phyloP scores from a whole-genome alignment of 1,284 basidiomycete species.

The Puccinia triticina region DNA sequence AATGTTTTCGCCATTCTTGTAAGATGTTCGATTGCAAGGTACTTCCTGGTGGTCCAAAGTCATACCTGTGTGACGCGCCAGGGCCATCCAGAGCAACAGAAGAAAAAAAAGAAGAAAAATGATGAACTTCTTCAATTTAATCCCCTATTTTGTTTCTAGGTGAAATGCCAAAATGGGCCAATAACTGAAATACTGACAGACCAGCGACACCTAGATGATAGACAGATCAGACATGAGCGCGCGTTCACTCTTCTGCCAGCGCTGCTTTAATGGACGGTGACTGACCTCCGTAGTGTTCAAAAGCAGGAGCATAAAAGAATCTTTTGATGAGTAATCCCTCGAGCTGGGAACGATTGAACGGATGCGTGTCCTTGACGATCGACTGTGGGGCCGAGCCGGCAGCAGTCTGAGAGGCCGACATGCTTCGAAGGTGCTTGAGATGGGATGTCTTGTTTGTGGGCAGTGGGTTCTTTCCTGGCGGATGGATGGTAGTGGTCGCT shows the following conservation, averaged over 20 bases:
- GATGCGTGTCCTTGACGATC: slow-evolving; percentile 64
- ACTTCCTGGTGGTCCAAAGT: slow-evolving; percentile 80
- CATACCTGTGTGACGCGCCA: slow-evolving; percentile 55
- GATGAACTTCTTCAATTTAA: no score
- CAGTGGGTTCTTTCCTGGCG: not conserved
- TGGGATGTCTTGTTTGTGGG: not conserved
- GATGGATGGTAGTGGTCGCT: not conserved
- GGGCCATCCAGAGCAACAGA: slow-evolving; percentile 23
- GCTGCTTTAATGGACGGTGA: slow-evolving; percentile 39
- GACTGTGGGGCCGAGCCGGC: slow-evolving; percentile 6
- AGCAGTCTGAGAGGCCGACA: not conserved
- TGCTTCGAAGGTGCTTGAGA: not conserved
- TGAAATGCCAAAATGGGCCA: not conserved
- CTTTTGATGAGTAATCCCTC: slow-evolving; percentile 85
- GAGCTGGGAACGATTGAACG: slow-evolving; percentile 84
- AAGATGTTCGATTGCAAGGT: slow-evolving; percentile 96
- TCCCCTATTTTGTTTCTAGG: no score
- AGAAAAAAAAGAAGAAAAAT: slow-evolving; percentile 11
- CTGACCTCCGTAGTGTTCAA: slow-evolving; percentile 95
- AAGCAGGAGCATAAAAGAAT: slow-evolving; percentile 98
- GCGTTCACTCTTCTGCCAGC: not conserved
- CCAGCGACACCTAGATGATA: slow-evolving; percentile 36
- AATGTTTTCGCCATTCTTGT: slow-evolving; percentile 94
- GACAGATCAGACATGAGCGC: slow-evolving; percentile 10
- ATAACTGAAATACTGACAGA: slow-evolving; percentile 12